phyloP scores from a whole-genome alignment of 768 basidiomycete species.

The Boletellus ananiceps region DNA sequence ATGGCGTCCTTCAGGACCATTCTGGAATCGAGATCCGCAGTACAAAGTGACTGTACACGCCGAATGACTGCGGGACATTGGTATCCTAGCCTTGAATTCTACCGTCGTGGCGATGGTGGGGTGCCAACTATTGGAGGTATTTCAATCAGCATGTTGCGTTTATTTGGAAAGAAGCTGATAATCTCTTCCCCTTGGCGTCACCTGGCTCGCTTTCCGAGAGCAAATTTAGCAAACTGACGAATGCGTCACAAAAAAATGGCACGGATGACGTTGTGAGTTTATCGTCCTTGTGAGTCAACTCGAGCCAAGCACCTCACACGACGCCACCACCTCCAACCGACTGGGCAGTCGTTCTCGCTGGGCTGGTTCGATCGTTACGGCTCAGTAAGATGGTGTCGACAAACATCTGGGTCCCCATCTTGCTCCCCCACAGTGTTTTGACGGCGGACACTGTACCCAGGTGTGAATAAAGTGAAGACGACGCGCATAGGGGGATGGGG shows the following conservation, averaged over 20 bases:
- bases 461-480: slow-evolving; percentile 51
- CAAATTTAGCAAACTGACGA: slow-evolving; percentile 41
- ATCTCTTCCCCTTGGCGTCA: slow-evolving; percentile 13
- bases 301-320: slow-evolving; percentile 54
- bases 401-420: slow-evolving; percentile 33
- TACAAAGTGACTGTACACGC: slow-evolving; percentile 56
- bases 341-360: slow-evolving; percentile 34
- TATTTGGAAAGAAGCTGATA: slow-evolving; percentile 9
- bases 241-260: slow-evolving; percentile 55
- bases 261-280: slow-evolving; percentile 44
- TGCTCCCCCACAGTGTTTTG: slow-evolving; percentile 34
- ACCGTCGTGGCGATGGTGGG: slow-evolving; percentile 58
- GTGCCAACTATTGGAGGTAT: slow-evolving; percentile 43
- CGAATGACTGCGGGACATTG: slow-evolving; percentile 40
- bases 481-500: slow-evolving; percentile 58
- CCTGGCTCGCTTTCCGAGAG: slow-evolving; percentile 44
- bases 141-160: background rate
- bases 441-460: slow-evolving; percentile 39
- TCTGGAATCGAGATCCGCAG: slow-evolving; percentile 47
- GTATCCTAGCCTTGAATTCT: slow-evolving; percentile 61
- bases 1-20: slow-evolving; percentile 52
- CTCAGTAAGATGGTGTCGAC: slow-evolving; percentile 38
- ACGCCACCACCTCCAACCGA: slow-evolving; percentile 50
- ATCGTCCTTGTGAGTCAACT: slow-evolving; percentile 44
- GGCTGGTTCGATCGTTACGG: slow-evolving; percentile 37